Base-by-base conservation (phyloP, 306 rosid species). In the Ceratonia siliqua region DNA sequence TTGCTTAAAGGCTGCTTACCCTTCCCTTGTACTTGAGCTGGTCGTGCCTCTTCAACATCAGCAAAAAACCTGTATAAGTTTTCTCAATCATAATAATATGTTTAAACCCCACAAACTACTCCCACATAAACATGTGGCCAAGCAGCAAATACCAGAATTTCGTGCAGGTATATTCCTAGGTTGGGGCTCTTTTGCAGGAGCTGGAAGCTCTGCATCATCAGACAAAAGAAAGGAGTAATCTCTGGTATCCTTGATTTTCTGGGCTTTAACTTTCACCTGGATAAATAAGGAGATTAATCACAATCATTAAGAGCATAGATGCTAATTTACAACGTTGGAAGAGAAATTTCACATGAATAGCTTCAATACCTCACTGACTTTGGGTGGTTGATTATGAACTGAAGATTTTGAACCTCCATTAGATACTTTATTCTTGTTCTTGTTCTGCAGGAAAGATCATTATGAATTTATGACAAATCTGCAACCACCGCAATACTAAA, bases 181-280 rank as follows among this genome's bases (percentile, higher is more conserved):
- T 11, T 75, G 87, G 1, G 83, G 77, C 70, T 74, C 91, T 72
- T 84, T 91, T 3, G 79, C 5, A 50, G 98, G 85, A 77, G 85
- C 91, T 5, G 97, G 96, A 75, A 74, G 62, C 73, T 89, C 87
- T 5, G 81, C 88, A 78, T 94, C 92, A 39, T 91, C 97, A 2
- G 95, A 90, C 73, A 85, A 69, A 62, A 94, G 87, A 82, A 91
- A 94, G 11, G 98, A 90, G 82, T 94, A 94, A 78, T 94, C 98
- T 77, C 98, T 90, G 2, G 93, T 91, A 78, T 80, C 84, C 85
- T 94, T 94, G 3, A 90, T 86, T 72, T 83, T 88, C 83, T 91
- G 87, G 50, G 85, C 93, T 79, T 84, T 90, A 66, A 56, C 73
- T 65, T 81, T 68, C 68, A 46, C 59, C 97, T 94, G 94, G 75